Evolutionary conservation across 1,139 yeast genomes (phyloP).

Genomic region (Pichia sp.): DNA sequence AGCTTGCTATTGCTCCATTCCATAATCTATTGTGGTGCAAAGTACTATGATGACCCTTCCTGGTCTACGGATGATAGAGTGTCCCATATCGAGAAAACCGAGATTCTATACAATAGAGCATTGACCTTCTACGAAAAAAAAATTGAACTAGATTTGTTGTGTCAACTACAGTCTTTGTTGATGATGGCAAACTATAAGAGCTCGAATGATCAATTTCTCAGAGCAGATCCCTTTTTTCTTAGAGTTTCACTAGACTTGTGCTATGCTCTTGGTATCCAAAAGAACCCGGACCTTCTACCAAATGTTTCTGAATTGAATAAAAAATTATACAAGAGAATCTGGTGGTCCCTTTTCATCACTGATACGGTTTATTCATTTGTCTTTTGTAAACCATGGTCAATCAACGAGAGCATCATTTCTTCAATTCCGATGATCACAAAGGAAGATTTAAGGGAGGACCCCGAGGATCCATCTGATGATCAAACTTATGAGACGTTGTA

Average conservation of each 20-base stretch:
- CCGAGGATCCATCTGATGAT: conserved; percentile 35
- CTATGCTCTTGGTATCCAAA: conserved; percentile 72
- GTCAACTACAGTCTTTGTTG: conserved; percentile 58
- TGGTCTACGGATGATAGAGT: conserved; percentile 20
- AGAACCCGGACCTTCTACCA: conserved; percentile 33
- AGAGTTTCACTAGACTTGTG: conserved; percentile 37
- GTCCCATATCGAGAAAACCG: conserved; percentile 21
- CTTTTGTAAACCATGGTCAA: conserved; percentile 68
- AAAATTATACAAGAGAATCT: conserved; percentile 60
- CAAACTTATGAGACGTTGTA: conserved; percentile 29
- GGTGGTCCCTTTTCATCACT: conserved; percentile 51
- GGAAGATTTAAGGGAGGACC: conserved; percentile 63
- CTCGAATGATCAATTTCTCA: conserved; percentile 16
- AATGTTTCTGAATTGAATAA: conserved; percentile 42
- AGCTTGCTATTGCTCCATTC: conserved; percentile 68
- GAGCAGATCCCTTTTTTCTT: conserved; percentile 17
- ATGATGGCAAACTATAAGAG: conserved; percentile 25
- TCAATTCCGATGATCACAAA: conserved; percentile 70
- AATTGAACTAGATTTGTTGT: conserved; percentile 62
- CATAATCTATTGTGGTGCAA: conserved; percentile 65
- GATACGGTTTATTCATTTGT: conserved; percentile 32
- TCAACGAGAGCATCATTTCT: conserved; percentile 40
- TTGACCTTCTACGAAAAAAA: conserved; percentile 72
- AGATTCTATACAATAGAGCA: conserved; percentile 69
- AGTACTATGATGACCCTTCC: conserved; percentile 16